Percentiles rank a stretch among this genome's conserved stretches.
phyloP scores from a whole-genome alignment of 2,329 filamentous ascomycete genomes.

The Cercospora nicotianae region DNA sequence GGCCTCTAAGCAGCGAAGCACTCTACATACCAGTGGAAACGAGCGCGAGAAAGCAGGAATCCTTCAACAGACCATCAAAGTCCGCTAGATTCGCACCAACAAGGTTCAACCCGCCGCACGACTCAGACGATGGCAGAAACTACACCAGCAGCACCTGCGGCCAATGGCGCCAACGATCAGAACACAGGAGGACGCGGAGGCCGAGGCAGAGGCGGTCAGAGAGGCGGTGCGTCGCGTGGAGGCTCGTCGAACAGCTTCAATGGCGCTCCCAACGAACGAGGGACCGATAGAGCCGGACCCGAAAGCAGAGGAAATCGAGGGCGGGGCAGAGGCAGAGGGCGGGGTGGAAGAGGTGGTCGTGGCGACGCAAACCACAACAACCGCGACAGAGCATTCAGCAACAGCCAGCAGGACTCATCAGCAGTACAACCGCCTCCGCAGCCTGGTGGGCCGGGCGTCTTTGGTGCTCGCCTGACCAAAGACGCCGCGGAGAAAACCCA shows the following conservation, averaged over 20 bases:
- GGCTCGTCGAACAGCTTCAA: slow-evolving; percentile 16
- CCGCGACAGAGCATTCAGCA: slow-evolving; percentile 38
- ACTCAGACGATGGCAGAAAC: slow-evolving; percentile 20
- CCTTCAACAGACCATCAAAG: neutral
- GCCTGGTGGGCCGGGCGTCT: slow-evolving; percentile 41
- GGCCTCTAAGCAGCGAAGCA: neutral
- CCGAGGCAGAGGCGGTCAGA: slow-evolving; percentile 27
- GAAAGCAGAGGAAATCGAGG: slow-evolving; percentile 21
- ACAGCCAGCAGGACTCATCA: slow-evolving; percentile 30
- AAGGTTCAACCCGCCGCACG: slow-evolving; percentile 5
- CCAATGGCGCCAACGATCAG: slow-evolving; percentile 10
- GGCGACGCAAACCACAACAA: slow-evolving; percentile 27
- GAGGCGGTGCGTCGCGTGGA: slow-evolving; percentile 25
- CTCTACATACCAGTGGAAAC: neutral
- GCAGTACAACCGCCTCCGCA: slow-evolving; percentile 42
- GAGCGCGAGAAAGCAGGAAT: neutral
- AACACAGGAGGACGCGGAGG: slow-evolving; percentile 19
- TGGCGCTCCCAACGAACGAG: slow-evolving; percentile 18
- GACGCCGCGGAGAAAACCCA: slow-evolving; percentile 44
- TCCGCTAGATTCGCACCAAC: neutral
- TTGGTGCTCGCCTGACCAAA: slow-evolving; percentile 51
- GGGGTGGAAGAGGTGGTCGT: slow-evolving; percentile 39
- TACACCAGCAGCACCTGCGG: slow-evolving; percentile 17
- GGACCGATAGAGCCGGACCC: slow-evolving; percentile 13
- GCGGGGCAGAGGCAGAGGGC: slow-evolving; percentile 33